phyloP scores from a whole-genome alignment of 805 yeast genomes.

The Saccharomycopsis oosterbeekiorum region DNA sequence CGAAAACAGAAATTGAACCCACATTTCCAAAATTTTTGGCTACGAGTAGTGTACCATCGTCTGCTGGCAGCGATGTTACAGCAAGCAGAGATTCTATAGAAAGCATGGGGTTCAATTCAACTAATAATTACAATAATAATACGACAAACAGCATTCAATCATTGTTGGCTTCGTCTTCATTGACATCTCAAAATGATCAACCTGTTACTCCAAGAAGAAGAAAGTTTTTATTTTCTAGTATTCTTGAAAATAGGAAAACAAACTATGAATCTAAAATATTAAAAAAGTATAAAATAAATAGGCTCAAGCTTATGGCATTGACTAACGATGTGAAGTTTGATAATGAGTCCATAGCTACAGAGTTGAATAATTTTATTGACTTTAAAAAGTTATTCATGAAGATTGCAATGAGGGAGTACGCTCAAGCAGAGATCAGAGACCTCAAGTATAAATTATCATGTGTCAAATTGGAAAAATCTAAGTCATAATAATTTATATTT shows the following conservation, averaged over 20 bases:
- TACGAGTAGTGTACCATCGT: not conserved
- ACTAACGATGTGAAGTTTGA: constrained; percentile 37
- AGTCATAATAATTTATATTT: not conserved
- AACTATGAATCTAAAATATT: constrained; percentile 36
- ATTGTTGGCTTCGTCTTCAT: not conserved
- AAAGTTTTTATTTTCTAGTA: constrained; percentile 24
- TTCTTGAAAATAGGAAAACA: constrained; percentile 44
- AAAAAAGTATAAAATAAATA: constrained; percentile 31
- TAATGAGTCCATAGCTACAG: constrained; percentile 59
- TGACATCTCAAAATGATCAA: not conserved
- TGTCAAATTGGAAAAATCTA: not conserved
- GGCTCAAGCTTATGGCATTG: constrained; percentile 33
- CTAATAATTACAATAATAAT: not conserved
- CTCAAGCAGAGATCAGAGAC: constrained; percentile 24
- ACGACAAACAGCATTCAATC: not conserved
- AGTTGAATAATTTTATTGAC: constrained; percentile 46
- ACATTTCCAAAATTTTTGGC: not conserved
- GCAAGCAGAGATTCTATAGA: constrained; percentile 6
- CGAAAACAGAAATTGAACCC: not conserved
- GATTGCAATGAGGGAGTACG: constrained; percentile 30
- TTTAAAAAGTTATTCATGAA: constrained; percentile 36
- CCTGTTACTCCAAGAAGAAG: constrained; percentile 17
- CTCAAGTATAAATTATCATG: constrained; percentile 16
- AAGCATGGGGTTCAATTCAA: constrained; percentile 7
- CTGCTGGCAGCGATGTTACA: not conserved